phyloP scores from a whole-genome alignment of 1,284 basidiomycete genomes.

The Cryptococcus wingfieldii region DNA sequence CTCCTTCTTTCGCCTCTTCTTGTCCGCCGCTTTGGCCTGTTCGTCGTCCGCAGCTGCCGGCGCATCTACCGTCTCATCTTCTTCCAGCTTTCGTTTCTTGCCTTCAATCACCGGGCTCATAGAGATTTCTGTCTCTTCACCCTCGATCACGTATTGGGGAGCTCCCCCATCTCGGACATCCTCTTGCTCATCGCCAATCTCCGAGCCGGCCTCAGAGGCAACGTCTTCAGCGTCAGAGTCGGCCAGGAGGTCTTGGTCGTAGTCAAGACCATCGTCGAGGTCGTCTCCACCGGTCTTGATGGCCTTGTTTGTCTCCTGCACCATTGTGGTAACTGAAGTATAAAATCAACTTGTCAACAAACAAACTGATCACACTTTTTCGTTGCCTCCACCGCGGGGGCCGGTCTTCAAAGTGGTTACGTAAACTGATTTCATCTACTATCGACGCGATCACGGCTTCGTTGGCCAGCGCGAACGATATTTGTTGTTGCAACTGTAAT shows the following conservation, averaged over 20 bases:
- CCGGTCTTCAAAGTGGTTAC: no score
- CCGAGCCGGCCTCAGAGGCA: conserved; percentile 12
- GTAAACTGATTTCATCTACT: no score
- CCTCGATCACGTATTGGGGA: conserved; percentile 14
- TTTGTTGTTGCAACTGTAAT: no score
- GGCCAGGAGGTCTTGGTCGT: conserved; percentile 25
- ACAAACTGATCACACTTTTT: no score
- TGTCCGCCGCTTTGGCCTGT: conserved; percentile 21
- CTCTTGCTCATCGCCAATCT: conserved; percentile 10
- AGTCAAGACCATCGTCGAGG: conserved; percentile 40
- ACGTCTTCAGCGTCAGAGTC: conserved; percentile 30
- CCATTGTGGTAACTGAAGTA: conserved; percentile 2
- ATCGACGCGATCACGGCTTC: not conserved
- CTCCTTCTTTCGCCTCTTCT: conserved; percentile 34
- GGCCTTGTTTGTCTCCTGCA: conserved; percentile 1
- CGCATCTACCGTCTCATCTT: conserved; percentile 11
- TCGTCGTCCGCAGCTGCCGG: conserved; percentile 8
- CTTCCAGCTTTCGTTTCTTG: conserved; percentile 17
- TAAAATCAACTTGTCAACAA: no score
- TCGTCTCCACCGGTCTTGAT: conserved; percentile 38
- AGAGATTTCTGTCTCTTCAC: conserved; percentile 15
- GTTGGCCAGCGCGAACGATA: not conserved
- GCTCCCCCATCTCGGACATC: conserved; percentile 32
- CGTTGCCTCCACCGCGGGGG: no score
- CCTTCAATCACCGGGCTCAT: conserved; percentile 6